Evolutionary conservation across 352 stramenopile species (phyloP).

Genomic region (Phytophthora constricta): DNA sequence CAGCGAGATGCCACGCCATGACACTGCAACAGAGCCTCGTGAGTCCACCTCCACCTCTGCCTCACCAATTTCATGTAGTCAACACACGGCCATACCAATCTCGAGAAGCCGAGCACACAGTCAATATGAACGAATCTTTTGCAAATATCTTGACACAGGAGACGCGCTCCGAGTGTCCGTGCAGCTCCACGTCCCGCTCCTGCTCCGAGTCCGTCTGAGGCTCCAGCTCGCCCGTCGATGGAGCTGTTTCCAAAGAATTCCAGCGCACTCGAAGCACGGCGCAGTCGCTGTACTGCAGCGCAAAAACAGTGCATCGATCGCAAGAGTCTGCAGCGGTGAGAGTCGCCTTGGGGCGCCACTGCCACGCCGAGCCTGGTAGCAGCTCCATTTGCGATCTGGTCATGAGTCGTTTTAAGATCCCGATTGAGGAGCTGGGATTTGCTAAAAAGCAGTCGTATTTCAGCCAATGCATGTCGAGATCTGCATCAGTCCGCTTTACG

Average conservation of each 20-base stretch:
- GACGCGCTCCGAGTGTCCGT: constrained; percentile 56
- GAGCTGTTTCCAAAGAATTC: constrained; percentile 10
- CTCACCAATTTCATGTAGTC: background rate
- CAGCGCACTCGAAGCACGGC: constrained; percentile 55
- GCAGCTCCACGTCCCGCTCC: constrained; percentile 54
- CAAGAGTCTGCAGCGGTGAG: constrained; percentile 47
- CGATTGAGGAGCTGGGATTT: constrained; percentile 13
- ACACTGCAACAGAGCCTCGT: constrained; percentile 38
- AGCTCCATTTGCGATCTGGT: constrained; percentile 50
- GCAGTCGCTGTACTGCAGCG: constrained; percentile 58
- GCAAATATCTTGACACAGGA: constrained; percentile 43
- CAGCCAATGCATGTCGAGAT: constrained; percentile 20
- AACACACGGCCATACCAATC: constrained; percentile 49
- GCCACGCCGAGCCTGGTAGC: constrained; percentile 42
- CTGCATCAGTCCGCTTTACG: constrained; percentile 3
- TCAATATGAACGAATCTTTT: constrained; percentile 23
- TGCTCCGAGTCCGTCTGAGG: constrained; percentile 27
- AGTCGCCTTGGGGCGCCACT: constrained; percentile 50
- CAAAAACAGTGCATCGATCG: constrained; percentile 48
- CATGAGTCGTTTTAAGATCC: constrained; percentile 29
- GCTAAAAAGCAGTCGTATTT: constrained; percentile 13
- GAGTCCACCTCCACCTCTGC: background rate
- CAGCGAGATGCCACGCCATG: constrained; percentile 65
- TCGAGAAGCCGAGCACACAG: constrained; percentile 65
- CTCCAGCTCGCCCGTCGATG: constrained; percentile 17